Conservation (phyloP, 2,329 filamentous ascomycete species). For the Penicillium sp. region DNA sequence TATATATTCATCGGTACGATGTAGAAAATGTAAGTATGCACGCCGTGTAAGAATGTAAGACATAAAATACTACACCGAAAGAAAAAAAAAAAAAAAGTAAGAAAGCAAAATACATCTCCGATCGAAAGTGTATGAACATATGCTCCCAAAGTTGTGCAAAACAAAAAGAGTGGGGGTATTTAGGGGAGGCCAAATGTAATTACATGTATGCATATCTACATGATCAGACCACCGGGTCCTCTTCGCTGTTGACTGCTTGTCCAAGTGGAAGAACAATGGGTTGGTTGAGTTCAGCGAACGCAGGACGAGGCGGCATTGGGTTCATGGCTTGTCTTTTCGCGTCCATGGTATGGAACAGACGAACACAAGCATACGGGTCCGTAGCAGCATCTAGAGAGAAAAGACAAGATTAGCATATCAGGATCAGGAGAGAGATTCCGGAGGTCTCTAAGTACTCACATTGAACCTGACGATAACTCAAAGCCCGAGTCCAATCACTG, state of each 20-base stretch:
- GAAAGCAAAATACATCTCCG: background rate
- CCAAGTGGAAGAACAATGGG: slow-evolving; percentile 61
- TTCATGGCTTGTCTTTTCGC: slow-evolving; percentile 63
- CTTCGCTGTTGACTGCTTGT: slow-evolving; percentile 7
- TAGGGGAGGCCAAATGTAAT: background rate
- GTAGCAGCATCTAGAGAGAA: slow-evolving; percentile 67
- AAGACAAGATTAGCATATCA: slow-evolving; percentile 14
- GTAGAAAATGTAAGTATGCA: no score
- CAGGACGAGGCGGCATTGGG: slow-evolving; percentile 70
- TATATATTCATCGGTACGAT: background rate
- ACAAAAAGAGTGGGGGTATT: background rate
- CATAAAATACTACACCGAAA: background rate
- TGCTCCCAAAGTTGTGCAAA: background rate
- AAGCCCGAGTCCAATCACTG: slow-evolving; percentile 68
- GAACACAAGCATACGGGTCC: slow-evolving; percentile 76
- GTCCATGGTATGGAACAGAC: slow-evolving; percentile 72
- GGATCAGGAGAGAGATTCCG: slow-evolving; percentile 5
- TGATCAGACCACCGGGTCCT: slow-evolving; percentile 6
- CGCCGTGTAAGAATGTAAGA: background rate
- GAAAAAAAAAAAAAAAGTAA: background rate
- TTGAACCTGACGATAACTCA: slow-evolving; percentile 65
- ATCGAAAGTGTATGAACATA: background rate
- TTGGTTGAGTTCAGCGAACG: slow-evolving; percentile 64
- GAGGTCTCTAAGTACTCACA: slow-evolving; percentile 54
- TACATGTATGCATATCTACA: slow-evolving; percentile 4